Evolutionary conservation across 2,329 filamentous ascomycete genomes (phyloP).

Genomic region (Setomelanomma holmii): DNA sequence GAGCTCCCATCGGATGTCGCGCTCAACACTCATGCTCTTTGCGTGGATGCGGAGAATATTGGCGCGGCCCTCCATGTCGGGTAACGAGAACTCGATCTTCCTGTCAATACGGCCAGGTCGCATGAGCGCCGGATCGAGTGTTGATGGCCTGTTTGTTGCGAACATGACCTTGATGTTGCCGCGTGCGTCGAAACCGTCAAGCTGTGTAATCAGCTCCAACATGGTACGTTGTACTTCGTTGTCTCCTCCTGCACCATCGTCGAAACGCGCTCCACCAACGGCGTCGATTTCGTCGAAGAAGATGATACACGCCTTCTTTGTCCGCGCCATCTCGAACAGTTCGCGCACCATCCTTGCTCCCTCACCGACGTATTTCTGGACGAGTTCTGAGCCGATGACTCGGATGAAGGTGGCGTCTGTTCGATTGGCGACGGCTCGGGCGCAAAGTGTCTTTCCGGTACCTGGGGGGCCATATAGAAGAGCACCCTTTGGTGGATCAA

Average conservation of each 20-base stretch:
- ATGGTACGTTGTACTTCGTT: constrained; percentile 98
- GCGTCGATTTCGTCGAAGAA: constrained; percentile 99
- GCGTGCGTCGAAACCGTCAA: constrained; percentile 94
- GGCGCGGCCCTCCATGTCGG: constrained; percentile 94
- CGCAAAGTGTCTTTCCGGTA: constrained; percentile 98
- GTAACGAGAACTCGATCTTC: constrained; percentile 98
- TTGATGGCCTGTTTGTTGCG: constrained; percentile 94
- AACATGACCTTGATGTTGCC: constrained; percentile 99
- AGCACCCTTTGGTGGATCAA: constrained; percentile 97
- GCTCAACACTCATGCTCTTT: constrained; percentile 99
- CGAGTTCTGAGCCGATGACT: constrained; percentile 96
- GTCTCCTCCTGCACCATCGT: constrained; percentile 94
- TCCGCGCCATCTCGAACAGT: constrained; percentile 98
- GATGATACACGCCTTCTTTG: constrained; percentile 99
- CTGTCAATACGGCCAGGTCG: constrained; percentile 95
- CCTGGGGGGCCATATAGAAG: constrained; percentile 95
- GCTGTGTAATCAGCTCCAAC: constrained; percentile 95
- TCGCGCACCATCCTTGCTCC: constrained; percentile 98
- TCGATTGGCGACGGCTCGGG: constrained; percentile 94
- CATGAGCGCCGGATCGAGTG: constrained; percentile 96
- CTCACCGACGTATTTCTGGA: constrained; percentile 99
- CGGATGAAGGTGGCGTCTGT: constrained; percentile 99
- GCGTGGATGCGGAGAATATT: constrained; percentile 98
- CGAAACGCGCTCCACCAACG: constrained; percentile 93
- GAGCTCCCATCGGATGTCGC: constrained; percentile 98